Percentiles rank a stretch among this genome's conserved stretches.
These are phyloP conservation scores for Rhizophagus sp. DNA, from an alignment of 192 early-diverging fungal species.

Conservation along the genomic window DNA sequence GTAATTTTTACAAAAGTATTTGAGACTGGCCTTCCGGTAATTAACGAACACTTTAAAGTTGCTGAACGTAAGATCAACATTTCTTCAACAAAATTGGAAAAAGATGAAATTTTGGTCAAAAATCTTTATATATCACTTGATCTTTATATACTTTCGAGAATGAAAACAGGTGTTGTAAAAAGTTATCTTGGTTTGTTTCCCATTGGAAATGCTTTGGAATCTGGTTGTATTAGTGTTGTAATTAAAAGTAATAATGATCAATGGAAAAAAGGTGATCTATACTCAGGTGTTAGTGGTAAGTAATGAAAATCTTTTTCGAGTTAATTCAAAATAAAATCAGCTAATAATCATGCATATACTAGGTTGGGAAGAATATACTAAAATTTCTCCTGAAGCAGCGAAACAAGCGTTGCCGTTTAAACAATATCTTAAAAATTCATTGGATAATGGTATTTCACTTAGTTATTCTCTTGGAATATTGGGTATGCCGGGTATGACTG, in stretches of 20 bases:
- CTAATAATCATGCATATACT: neutral
- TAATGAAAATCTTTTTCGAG: neutral
- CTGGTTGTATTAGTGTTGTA: conserved; percentile 62
- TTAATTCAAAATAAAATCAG: neutral
- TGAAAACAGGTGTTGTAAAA: conserved; percentile 21
- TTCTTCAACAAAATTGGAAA: conserved; percentile 41
- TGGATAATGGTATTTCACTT: conserved; percentile 30
- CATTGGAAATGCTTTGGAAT: conserved; percentile 45
- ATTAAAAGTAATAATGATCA: conserved; percentile 60
- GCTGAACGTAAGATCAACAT: conserved; percentile 41
- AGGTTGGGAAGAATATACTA: conserved; percentile 42
- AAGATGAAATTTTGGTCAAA: conserved; percentile 59
- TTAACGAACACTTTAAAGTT: neutral
- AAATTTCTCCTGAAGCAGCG: conserved; percentile 49
- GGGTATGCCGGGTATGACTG: conserved; percentile 70
- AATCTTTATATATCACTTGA: conserved; percentile 71
- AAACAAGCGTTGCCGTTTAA: conserved; percentile 67
- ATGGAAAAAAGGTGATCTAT: conserved; percentile 61
- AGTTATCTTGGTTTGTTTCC: conserved; percentile 28
- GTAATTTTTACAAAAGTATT: neutral
- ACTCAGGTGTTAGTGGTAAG: conserved; percentile 56
- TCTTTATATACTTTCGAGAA: conserved; percentile 52
- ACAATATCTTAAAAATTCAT: conserved; percentile 38
- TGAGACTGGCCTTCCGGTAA: neutral
- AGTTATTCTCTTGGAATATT: conserved; percentile 37